Conservation (phyloP, 2,329 filamentous ascomycete species). For the Pyrenophora teres region DNA sequence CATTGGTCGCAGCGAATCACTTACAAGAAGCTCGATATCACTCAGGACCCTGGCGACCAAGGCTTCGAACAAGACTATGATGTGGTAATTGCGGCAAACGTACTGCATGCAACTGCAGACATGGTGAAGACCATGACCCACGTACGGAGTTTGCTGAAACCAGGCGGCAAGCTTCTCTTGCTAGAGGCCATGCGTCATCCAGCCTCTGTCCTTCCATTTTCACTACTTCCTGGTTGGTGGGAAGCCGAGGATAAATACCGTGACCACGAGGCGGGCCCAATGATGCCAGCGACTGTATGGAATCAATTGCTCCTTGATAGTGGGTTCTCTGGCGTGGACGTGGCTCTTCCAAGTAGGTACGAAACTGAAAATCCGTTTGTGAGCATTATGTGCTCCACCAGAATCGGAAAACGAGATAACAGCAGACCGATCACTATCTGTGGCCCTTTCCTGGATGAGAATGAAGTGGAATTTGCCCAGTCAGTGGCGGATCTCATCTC, state of each 20-base stretch:
- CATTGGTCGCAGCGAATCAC: not conserved
- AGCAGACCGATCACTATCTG: too few relatives aligned
- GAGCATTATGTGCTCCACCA: too few relatives aligned
- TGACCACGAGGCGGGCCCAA: too few relatives aligned
- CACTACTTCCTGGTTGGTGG: not conserved
- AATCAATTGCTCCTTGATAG: too few relatives aligned
- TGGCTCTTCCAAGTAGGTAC: too few relatives aligned
- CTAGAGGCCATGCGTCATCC: not conserved
- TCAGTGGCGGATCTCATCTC: too few relatives aligned
- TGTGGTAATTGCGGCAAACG: constrained; percentile 39
- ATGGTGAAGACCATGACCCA: constrained; percentile 20
- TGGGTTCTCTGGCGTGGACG: too few relatives aligned
- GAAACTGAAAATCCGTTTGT: too few relatives aligned
- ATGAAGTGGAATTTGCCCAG: too few relatives aligned
- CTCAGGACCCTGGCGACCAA: not conserved
- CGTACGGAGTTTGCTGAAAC: constrained; percentile 24
- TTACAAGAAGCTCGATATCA: not conserved
- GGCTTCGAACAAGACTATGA: constrained; percentile 10
- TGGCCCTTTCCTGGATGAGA: too few relatives aligned
- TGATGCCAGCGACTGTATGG: too few relatives aligned
- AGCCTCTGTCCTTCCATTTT: not conserved
- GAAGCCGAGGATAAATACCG: not conserved
- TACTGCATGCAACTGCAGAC: constrained; percentile 29
- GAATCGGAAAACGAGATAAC: too few relatives aligned
- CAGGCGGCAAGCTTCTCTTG: not conserved